Conservation (phyloP, 2,329 filamentous ascomycete genomes). For the Fusarium buxicola region DNA sequence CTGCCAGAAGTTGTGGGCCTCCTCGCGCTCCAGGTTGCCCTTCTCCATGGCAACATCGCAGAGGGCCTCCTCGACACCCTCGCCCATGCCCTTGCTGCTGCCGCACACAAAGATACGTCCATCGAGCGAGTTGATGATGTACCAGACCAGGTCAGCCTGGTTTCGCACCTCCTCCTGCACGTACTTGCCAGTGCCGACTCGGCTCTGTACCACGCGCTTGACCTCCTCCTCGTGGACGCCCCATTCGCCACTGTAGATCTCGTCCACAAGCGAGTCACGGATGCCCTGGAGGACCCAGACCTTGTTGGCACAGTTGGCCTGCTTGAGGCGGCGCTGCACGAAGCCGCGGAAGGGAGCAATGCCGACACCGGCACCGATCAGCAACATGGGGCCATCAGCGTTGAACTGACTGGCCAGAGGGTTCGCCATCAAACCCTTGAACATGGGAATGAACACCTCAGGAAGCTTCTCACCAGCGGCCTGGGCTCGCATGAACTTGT, state of each 20-base stretch:
- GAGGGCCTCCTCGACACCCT: constrained; percentile 89
- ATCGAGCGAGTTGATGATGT: constrained; percentile 95
- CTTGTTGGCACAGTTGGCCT: constrained; percentile 96
- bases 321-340: constrained; percentile 92
- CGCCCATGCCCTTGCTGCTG: constrained; percentile 95
- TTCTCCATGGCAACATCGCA: constrained; percentile 93
- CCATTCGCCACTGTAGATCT: constrained; percentile 97
- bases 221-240: constrained; percentile 91
- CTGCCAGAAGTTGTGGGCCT: constrained; percentile 89
- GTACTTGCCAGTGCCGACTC: constrained; percentile 83
- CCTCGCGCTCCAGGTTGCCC: constrained; percentile 84
- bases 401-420: constrained; percentile 92
- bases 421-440: constrained; percentile 98
- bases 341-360: constrained; percentile 98
- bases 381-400: constrained; percentile 94
- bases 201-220: constrained; percentile 83
- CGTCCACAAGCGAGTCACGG: constrained; percentile 92
- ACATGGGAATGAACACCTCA: constrained; percentile 90
- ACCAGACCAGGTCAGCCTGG: constrained; percentile 98
- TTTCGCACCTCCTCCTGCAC: constrained; percentile 94
- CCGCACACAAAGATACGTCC: constrained; percentile 97
- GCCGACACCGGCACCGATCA: constrained; percentile 96
- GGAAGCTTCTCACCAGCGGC: constrained; percentile 65
- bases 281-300: constrained; percentile 97
- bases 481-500: constrained; percentile 76